A percentile compares a stretch with the other conserved stretches of the same genome.
phyloP scores from a whole-genome alignment of 495 filamentous ascomycete genomes.

The Neurospora sp. region DNA sequence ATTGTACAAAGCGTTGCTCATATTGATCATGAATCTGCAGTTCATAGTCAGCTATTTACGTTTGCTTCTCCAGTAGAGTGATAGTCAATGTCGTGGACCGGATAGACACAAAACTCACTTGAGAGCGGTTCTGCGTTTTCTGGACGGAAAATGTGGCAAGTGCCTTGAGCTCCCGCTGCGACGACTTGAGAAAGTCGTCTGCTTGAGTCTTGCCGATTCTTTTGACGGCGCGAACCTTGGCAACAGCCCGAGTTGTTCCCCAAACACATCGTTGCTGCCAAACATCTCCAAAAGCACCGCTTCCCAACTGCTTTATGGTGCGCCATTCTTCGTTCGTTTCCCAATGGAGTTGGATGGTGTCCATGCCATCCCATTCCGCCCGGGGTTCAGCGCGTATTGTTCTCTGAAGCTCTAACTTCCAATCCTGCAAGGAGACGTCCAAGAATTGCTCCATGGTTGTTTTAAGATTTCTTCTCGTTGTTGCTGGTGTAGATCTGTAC shows the following conservation, averaged over 20 bases:
- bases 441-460: neutral
- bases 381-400: too few species aligned
- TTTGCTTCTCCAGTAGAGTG: neutral
- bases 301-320: neutral
- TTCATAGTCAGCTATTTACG: neutral
- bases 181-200: neutral
- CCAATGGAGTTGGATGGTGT: neutral
- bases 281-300: neutral
- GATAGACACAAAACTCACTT: neutral
- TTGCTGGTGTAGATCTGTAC: neutral
- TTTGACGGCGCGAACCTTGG: too few species aligned
- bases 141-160: neutral
- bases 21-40: neutral
- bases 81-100: too few species aligned
- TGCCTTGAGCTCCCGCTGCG: neutral
- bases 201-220: neutral
- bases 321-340: neutral
- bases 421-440: neutral
- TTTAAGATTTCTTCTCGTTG: neutral
- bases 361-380: neutral
- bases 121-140: neutral
- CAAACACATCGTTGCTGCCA: neutral
- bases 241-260: too few species aligned
- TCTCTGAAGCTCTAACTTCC: too few species aligned
- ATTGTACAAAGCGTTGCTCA: neutral